Evolutionary conservation across 192 early-diverging fungal species (phyloP), one percentile per base, ranked within the genome.

Genomic region (Linnemannia schmuckeri): DNA sequence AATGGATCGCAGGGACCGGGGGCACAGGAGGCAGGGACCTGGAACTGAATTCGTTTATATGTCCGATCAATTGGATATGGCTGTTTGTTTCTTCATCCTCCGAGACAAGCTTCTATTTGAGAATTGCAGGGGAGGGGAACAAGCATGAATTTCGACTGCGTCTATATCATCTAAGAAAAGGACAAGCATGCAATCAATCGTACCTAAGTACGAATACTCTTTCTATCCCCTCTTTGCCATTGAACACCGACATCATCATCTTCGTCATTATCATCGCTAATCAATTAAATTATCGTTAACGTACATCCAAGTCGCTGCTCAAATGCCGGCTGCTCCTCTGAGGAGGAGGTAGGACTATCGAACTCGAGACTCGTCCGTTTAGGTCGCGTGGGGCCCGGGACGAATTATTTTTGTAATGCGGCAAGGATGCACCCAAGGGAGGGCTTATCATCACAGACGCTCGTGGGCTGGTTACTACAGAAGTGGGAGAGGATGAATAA

Each of bases 251-350:
- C 4, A 18, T 18, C 61, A 33, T 33, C n/a, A 66, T 61, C 12
- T 33, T 30, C 27, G 4, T 66, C 6, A 9, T 7, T 4, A 24
- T 27, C n/a, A n/a, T 61, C n/a, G 9, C 6, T 6, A n/a, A 9
- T 61, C 13, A 12, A 30, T 66, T 30, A 2, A 4, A 33, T 66
- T 13, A 12, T 66, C 30, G 9, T 15, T 12, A 37, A 87, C 85
- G 71, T 87, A 87, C 85, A 70, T 87, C 80, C n/a, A 87, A 22
- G 33, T 87, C 85, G 2, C 81, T 77, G 46, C 76, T 81, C 6
- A 57, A 66, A 63, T 75, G 70, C 41, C 77, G 61, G 46, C 40
- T 63, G 46, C 70, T 22, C 4, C 75, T 78, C 37, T 78, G 75
- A 5, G 75, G 75, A 2, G 85, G 85, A 37, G 85, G 85, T 12